These are phyloP conservation scores for Fusarium graminum DNA, from an alignment of 2,329 filamentous ascomycete species.

Conservation along the genomic window DNA sequence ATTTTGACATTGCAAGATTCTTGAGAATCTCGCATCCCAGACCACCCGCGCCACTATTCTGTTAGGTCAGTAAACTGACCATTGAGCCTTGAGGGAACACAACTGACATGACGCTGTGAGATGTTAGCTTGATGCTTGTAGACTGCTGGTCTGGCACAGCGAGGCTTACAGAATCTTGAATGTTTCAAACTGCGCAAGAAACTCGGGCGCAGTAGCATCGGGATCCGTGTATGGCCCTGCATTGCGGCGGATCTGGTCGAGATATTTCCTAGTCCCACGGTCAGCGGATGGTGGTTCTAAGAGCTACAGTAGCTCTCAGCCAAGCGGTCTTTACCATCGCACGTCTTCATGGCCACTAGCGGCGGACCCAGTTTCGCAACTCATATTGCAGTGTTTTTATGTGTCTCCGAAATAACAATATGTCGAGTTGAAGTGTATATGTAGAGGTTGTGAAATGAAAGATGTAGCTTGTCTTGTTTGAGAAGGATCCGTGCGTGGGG, in stretches of 20 bases:
- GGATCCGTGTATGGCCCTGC: constrained; percentile 85
- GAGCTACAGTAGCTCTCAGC: constrained; percentile 31
- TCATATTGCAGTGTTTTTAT: constrained; percentile 43
- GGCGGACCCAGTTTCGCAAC: constrained; percentile 38
- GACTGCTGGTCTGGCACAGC: neutral
- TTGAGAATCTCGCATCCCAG: constrained; percentile 97
- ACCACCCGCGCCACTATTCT: constrained; percentile 85
- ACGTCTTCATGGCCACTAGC: constrained; percentile 47
- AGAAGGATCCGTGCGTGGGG: constrained; percentile 42
- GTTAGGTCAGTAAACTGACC: constrained; percentile 29
- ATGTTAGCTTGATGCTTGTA: constrained; percentile 27
- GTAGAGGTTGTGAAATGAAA: constrained; percentile 12
- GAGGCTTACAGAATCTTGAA: constrained; percentile 79
- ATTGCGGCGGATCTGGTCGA: constrained; percentile 83
- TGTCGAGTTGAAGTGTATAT: neutral
- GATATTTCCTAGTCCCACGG: constrained; percentile 74
- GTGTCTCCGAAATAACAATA: neutral
- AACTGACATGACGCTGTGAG: constrained; percentile 64
- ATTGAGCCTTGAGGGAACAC: constrained; percentile 21
- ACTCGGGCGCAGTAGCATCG: constrained; percentile 65
- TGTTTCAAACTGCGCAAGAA: constrained; percentile 69
- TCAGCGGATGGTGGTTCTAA: constrained; percentile 19
- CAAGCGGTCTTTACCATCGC: constrained; percentile 52
- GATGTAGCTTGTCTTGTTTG: constrained; percentile 11
- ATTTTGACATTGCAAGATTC: constrained; percentile 93